Base-by-base conservation (phyloP, 2,329 filamentous ascomycete species). In the Coniella lustricola region DNA sequence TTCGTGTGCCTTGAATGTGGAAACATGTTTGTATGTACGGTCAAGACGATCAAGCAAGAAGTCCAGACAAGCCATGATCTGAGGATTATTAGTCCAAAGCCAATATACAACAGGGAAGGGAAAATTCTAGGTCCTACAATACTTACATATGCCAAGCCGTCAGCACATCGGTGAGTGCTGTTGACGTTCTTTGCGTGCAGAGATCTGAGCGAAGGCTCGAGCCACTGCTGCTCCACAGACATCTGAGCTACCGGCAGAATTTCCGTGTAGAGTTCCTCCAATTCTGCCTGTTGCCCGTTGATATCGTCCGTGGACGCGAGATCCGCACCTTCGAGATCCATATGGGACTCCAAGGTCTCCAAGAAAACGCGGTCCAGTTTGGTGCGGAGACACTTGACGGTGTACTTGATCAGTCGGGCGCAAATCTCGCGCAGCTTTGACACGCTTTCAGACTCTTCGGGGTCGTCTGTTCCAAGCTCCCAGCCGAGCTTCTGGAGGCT, bases 241-340 rank as follows among this genome's bases (percentile, higher is more conserved):
- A 88, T 87, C 53, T 85, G 79, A 7, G 82, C 77, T 2, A 88
- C 80, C 0, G 83, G 79, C 0, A 84, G 67, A 35, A 88, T 81
- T 59, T 88, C 85, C 0, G 81, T 70, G 56, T 85, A 83, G 3
- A 88, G 68, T 4, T 82, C 85, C 55, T 86, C 81, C 1, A 88
- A 69, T 58, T 87, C 84, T 29, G 77, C 75, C 56, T 82, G 76
- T 2, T 85, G 60, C 3, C 73, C 70, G 13, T 65, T 67, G 9
- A 75, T 69, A 42, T 79, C 75, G 4, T 66, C 67, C 1, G 55
- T 53, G 0, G 62, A 57, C 0, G 61, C 62, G 4, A 59, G 53
- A 3, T 25, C 42, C 21, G 42, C 22, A 32, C 44, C 13, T 7
- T 37, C 45, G 21, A 57, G 49, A 37, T 44, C 49, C 17, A 35